These are phyloP conservation scores for Nicotiana obtusifolia DNA, from an alignment of 257 asterid genomes.

Conservation along the genomic window DNA sequence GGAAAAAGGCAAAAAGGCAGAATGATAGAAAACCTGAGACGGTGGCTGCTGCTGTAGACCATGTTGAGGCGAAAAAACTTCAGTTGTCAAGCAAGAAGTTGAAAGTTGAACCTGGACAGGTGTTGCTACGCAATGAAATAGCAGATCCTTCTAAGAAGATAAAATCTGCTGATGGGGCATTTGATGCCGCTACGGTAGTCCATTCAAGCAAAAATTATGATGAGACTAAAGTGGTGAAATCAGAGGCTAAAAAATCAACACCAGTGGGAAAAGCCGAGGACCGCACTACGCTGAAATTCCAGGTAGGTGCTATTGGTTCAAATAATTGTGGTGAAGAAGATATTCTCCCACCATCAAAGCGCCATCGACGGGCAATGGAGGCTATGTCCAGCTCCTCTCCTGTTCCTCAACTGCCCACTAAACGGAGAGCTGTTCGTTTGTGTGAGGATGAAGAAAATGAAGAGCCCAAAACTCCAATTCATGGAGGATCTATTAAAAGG, in stretches of 20 bases:
- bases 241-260: conserved; percentile 27
- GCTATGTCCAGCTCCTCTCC: conserved; percentile 24
- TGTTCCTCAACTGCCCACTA: conserved; percentile 34
- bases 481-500: conserved; percentile 59
- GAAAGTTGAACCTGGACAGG: conserved; percentile 37
- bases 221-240: conserved; percentile 25
- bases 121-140: conserved; percentile 22
- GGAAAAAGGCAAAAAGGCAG: conserved; percentile 31
- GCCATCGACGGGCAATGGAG: conserved; percentile 48
- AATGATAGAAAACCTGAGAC: conserved; percentile 35
- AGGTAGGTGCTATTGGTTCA: conserved; percentile 32
- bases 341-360: conserved; percentile 65
- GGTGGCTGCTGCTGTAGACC: conserved; percentile 28
- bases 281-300: conserved; percentile 20
- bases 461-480: conserved; percentile 91
- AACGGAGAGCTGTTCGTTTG: conserved; percentile 90
- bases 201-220: conserved; percentile 28
- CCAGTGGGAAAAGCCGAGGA: conserved; percentile 36
- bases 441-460: conserved; percentile 69
- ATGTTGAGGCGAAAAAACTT: conserved; percentile 26
- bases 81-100: conserved; percentile 34
- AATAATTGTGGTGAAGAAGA: conserved; percentile 56
- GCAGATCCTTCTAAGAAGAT: conserved; percentile 37
- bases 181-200: conserved; percentile 29
- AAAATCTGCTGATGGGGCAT: conserved; percentile 34